Percentiles rank a stretch among this genome's conserved stretches.
phyloP scores from a whole-genome alignment of 2,329 filamentous ascomycete genomes.

The Ophiostoma ulmi region DNA sequence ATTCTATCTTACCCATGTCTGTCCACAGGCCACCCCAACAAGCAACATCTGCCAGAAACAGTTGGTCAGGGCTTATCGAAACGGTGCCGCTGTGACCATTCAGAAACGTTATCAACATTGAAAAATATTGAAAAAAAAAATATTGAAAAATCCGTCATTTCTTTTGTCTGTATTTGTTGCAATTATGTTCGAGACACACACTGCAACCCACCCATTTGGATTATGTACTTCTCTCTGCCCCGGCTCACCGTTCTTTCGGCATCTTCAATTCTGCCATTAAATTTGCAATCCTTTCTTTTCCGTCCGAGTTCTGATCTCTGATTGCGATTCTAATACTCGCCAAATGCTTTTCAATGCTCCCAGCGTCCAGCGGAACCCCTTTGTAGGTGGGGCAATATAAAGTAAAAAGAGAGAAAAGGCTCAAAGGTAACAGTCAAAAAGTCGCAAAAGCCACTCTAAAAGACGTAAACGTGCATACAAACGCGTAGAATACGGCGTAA shows the following conservation, averaged over 20 bases:
- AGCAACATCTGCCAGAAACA: background rate
- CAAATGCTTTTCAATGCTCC: background rate
- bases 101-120: background rate
- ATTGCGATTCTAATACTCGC: background rate
- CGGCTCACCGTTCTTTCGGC: background rate
- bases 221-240: background rate
- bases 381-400: background rate
- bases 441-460: background rate
- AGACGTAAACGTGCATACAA: background rate
- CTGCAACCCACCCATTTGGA: constrained; percentile 3
- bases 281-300: background rate
- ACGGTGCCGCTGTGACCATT: constrained; percentile 1
- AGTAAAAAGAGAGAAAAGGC: background rate
- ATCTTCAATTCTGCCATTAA: background rate
- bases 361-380: background rate
- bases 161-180: background rate
- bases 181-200: background rate
- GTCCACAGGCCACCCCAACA: constrained; percentile 5
- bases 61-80: background rate
- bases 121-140: background rate
- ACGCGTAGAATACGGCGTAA: background rate
- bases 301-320: background rate
- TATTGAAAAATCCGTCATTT: background rate
- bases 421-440: background rate
- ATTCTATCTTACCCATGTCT: background rate